phyloP scores from a whole-genome alignment of 1,284 basidiomycete genomes.

The Leccinum insolens region DNA sequence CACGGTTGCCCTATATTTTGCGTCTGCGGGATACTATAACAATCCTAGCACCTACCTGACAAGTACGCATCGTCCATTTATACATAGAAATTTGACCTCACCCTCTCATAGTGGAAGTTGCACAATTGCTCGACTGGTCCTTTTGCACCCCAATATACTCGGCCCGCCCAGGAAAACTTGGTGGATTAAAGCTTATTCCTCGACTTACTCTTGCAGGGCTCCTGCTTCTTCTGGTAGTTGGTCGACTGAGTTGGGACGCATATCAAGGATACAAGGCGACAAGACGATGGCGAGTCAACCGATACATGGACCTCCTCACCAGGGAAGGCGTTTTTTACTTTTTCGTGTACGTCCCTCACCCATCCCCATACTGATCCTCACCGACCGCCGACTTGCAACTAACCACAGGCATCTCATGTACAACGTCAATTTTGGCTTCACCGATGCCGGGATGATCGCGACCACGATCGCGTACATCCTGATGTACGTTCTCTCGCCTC shows the following conservation, averaged over 20 bases:
- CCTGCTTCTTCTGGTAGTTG: constrained; percentile 19
- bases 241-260: constrained; percentile 13
- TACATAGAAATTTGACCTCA: constrained; percentile 1
- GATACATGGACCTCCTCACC: constrained; percentile 18
- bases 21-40: constrained; percentile 8
- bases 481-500: constrained; percentile 23
- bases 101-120: constrained; percentile 14
- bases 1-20: constrained; percentile 11
- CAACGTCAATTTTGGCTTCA: constrained; percentile 10
- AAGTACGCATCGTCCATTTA: constrained; percentile 10
- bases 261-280: constrained; percentile 16
- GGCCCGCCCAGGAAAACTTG: constrained; percentile 1
- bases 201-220: constrained; percentile 22
- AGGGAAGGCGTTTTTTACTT: constrained; percentile 23
- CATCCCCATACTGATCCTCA: not conserved
- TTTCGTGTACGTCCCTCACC: constrained; percentile 17
- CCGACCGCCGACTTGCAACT: not conserved
- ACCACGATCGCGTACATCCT: not conserved
- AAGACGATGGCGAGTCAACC: constrained; percentile 18
- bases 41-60: constrained; percentile 17
- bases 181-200: constrained; percentile 18
- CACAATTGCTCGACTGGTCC: constrained; percentile 20
- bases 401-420: constrained; percentile 23
- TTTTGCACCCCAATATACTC: constrained; percentile 16
- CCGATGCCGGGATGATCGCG: not conserved